Evolutionary conservation across 2,329 filamentous ascomycete species (phyloP), one percentile per base, ranked within the genome.

Genomic region (Colletotrichum phormii): DNA sequence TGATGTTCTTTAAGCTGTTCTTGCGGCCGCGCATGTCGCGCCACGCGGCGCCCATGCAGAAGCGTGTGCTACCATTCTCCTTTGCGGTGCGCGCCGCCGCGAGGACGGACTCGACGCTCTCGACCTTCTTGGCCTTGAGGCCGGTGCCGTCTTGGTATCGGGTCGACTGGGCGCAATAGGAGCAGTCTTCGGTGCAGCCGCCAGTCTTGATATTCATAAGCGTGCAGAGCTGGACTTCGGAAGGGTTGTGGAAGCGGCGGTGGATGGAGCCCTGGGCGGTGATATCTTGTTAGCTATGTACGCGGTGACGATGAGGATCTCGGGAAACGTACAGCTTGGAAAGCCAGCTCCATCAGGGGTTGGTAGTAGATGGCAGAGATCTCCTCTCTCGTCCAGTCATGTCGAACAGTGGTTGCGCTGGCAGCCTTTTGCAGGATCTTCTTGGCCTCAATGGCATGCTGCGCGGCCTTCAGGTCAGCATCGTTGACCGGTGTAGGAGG

Each of bases 201-300:
- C 95, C 95, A 9, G 94, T 97, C 82, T 98, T 98, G 86, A 98
- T 98, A 87, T 97, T 97, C 94, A 97, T 97, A 71, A 98, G 87
- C 0, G 95, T 98, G 86, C 95, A 98, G 83, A 97, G 93, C 83
- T 98, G 95, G 75, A 98, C 94, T 33, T 94, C 92, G 59, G 91
- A 88, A 7, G 95, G 94, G 79, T 94, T 89, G 84, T 97, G 95
- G 86, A 97, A 97, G 77, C 93, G 92, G 58, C 94, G 92, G 83
- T 98, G 95, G 70, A 97, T 85, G 46, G 88, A 89, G 76, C 90
- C 91, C 94, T 97, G 76, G 51, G 46, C n/a, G 12, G 62, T 31
- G 5, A 31, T 37, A 33, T 7, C 12, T 22, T 4, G 63, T 73
- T 37, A 62, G 57, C 31, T 18, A 35, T 29, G 46, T 22, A 59